These are phyloP conservation scores for Sapria himalayana DNA, from an alignment of 345 rosid species.

Conservation along the genomic window DNA sequence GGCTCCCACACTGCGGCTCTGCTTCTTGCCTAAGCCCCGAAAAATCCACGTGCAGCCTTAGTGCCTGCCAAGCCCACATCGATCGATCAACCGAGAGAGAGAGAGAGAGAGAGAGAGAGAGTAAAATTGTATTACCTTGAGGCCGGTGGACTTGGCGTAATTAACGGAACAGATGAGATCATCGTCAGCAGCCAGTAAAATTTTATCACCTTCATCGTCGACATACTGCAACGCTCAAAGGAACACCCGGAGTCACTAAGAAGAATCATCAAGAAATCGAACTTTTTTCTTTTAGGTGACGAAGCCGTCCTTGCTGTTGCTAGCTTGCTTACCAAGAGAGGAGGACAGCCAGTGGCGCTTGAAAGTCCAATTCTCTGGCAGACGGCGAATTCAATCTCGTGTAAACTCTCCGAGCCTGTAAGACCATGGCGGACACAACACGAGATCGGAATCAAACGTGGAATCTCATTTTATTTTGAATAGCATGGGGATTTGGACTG, in stretches of 20 bases:
- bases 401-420: constrained; percentile 42
- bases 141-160: constrained; percentile 44
- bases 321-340: constrained; percentile 58
- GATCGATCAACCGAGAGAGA: no score
- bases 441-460: no score
- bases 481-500: no score
- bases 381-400: constrained; percentile 45
- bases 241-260: no score
- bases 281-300: no score
- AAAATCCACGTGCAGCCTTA: constrained; percentile 58
- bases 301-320: no score
- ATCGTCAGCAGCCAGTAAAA: constrained; percentile 42
- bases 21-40: constrained; percentile 17
- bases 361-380: constrained; percentile 44
- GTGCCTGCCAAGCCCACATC: no score
- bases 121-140: constrained; percentile 50
- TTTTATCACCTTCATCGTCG: constrained; percentile 92
- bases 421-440: no score
- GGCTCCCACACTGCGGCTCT: constrained; percentile 6
- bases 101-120: neutral
- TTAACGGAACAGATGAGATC: constrained; percentile 58
- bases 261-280: no score
- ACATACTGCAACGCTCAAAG: constrained; percentile 44
- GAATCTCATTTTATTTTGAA: no score
- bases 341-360: constrained; percentile 26